A percentile compares a stretch with the other conserved stretches of the same genome.
Conservation (phyloP, 2,329 filamentous ascomycete species). For the Chrysoporthe cubensis region DNA sequence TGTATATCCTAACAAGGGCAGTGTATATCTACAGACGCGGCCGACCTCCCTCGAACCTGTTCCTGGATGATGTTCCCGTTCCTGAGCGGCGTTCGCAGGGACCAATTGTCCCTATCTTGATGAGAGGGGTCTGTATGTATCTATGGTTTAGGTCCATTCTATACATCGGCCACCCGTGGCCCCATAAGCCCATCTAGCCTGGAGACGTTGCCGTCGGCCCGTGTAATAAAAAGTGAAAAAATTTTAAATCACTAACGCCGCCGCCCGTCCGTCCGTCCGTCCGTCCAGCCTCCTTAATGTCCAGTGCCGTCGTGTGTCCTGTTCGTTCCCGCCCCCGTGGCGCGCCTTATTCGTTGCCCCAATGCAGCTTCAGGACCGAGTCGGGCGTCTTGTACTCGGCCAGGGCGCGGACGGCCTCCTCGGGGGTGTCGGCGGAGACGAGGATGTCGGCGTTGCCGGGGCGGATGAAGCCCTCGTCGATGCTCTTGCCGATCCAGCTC, state of each 20-base stretch:
- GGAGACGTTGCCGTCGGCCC: constrained; percentile 11
- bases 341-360: constrained; percentile 66
- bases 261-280: neutral
- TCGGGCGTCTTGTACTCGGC: constrained; percentile 75
- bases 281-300: neutral
- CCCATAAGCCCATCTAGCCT: constrained; percentile 5
- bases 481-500: constrained; percentile 77
- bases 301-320: neutral
- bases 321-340: too few relatives aligned
- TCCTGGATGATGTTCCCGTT: too few relatives aligned
- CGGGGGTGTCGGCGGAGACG: constrained; percentile 72
- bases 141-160: neutral
- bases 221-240: constrained; percentile 1
- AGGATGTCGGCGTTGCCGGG: constrained; percentile 74
- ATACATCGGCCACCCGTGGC: neutral
- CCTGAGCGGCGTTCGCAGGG: too few relatives aligned
- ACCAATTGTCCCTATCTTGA: too few relatives aligned
- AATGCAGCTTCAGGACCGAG: constrained; percentile 79
- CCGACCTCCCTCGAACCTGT: neutral
- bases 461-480: constrained; percentile 77
- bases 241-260: neutral
- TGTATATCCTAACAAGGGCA: neutral
- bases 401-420: constrained; percentile 73
- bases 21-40: neutral
- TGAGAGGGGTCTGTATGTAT: neutral